These are phyloP conservation scores for Carnegiea gigantea DNA, from an alignment of 179 eudicot species.

Conservation along the genomic window DNA sequence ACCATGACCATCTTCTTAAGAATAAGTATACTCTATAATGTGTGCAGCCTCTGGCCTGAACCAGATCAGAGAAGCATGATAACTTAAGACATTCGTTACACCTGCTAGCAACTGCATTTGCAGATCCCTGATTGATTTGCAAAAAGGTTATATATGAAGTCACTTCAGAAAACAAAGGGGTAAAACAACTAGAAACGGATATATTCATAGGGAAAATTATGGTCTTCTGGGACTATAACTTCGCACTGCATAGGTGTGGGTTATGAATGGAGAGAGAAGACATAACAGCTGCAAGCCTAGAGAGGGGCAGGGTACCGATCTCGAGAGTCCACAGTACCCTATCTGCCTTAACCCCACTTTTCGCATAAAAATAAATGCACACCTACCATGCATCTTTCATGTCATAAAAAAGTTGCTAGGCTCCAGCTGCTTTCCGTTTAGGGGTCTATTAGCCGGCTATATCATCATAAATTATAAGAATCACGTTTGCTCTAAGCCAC, in stretches of 20 bases:
- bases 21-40: no score
- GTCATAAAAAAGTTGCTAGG: conserved; percentile 9
- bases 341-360: neutral
- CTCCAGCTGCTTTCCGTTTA: conserved; percentile 18
- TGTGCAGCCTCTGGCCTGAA: neutral
- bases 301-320: neutral
- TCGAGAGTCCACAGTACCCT: neutral
- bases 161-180: neutral
- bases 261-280: neutral
- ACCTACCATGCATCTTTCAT: neutral
- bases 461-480: neutral
- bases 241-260: neutral
- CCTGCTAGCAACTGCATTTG: neutral
- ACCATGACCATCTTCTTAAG: neutral
- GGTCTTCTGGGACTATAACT: neutral
- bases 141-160: neutral
- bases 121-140: neutral
- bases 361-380: neutral
- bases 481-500: conserved; percentile 6
- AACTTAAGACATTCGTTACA: neutral
- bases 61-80: neutral
- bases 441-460: conserved; percentile 1
- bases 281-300: neutral
- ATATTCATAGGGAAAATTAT: neutral
- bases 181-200: neutral